Base-by-base conservation (phyloP, 306 rosid genomes). In the barrel medic (Medicago truncatula) region DNA sequence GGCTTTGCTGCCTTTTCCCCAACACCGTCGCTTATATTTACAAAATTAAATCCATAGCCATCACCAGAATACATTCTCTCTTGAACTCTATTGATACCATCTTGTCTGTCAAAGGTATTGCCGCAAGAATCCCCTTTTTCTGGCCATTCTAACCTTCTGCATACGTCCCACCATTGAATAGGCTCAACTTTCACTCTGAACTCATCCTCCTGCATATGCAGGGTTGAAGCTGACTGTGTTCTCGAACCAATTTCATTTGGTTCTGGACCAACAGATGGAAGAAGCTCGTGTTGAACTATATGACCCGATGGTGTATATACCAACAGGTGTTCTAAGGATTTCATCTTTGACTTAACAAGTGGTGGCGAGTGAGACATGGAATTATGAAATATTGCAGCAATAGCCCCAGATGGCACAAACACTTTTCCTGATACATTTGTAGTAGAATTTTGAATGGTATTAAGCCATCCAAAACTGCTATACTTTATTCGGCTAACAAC, bases 391-490 rank as follows among this genome's bases (percentile, higher is more conserved):
- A 91, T 81, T 21, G 93, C 98, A 67, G 97, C 92, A 71, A 91
- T 84, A 66, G 98, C 98, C 78, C 98, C 98, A 52, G 98, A 89
- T 78, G 98, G 98, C 60, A 93, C 97, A 80, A 89, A 91, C 67
- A 86, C 92, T 81, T 91, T 93, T 70, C 97, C 98, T 14, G 98
- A 67, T 20, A 78, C 82, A 71, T 91, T 83, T 49, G 93, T 78
- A 77, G 84, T 67, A 41, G 89, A 57, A 81, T 74, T 83, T 47
- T 85, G 85, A 62, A 88, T 86, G 5, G 97, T 79, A 85, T 89
- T 91, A 70, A 93, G 97, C 98, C 98, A 93, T 77, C 98, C 93
- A 69, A 89, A 91, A 82, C 94, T 93, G 73, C 98, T 90, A 76
- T 93, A 87, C 60, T 93, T 93, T 81, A 93, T 91, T 68, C 98